Conservation (phyloP, 140 eudicot genomes). For the Eryngium alpinum region DNA sequence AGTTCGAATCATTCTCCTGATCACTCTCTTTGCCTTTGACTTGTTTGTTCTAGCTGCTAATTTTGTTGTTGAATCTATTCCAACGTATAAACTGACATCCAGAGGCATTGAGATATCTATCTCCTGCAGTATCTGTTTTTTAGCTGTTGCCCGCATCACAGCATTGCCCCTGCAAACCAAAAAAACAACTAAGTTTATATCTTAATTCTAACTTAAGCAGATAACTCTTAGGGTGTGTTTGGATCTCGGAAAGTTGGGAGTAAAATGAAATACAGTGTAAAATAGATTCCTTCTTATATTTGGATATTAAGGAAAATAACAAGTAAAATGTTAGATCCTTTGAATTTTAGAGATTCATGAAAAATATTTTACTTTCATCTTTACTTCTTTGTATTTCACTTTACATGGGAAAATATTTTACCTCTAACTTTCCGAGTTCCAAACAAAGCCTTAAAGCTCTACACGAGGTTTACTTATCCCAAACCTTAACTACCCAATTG, state of each 20-base stretch:
- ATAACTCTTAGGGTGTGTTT: no score
- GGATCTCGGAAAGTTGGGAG: no score
- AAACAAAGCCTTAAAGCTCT: no score
- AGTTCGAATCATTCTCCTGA: constrained; percentile 46
- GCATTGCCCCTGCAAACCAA: constrained; percentile 64
- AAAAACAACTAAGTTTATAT: not conserved
- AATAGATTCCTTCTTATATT: no score
- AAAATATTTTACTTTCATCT: no score
- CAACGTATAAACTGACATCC: constrained; percentile 43
- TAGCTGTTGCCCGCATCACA: constrained; percentile 61
- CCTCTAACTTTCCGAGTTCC: no score
- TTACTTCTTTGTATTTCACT: no score
- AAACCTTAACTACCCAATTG: not conserved
- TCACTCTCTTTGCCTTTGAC: constrained; percentile 38
- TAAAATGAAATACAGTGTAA: no score
- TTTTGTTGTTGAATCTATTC: constrained; percentile 28
- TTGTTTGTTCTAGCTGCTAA: constrained; percentile 31
- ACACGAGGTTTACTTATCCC: not conserved
- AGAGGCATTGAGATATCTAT: constrained; percentile 32
- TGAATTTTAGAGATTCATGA: no score
- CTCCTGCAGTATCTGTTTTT: constrained; percentile 53
- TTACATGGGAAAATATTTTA: no score
- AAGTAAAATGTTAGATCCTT: no score
- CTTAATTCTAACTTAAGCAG: not conserved
- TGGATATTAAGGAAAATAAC: no score